These are phyloP conservation scores for Fusarium domesticum DNA, from an alignment of 2,329 filamentous ascomycete species.

Conservation along the genomic window DNA sequence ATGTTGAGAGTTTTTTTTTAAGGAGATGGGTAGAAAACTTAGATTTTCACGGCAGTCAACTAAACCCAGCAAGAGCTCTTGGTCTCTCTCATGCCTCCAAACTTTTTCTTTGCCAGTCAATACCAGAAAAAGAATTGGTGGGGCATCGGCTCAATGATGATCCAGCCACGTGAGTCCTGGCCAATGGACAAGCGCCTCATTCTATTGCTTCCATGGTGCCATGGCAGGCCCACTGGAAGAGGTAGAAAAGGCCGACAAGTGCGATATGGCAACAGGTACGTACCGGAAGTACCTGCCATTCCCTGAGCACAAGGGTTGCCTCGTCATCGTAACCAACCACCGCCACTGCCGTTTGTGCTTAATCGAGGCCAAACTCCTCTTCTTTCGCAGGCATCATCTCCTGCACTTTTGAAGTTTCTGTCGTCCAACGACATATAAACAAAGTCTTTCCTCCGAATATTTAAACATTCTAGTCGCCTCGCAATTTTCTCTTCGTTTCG, in stretches of 20 bases:
- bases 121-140: background rate
- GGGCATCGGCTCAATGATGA: background rate
- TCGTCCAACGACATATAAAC: constrained; percentile 4
- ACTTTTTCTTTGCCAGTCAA: background rate
- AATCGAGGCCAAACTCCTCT: constrained; percentile 13
- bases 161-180: background rate
- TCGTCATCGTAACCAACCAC: constrained; percentile 30
- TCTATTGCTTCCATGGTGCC: too few relatives aligned
- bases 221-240: too few relatives aligned
- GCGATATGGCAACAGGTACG: background rate
- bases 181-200: background rate
- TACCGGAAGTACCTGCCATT: constrained; percentile 8
- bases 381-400: constrained; percentile 6
- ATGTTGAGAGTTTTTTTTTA: background rate
- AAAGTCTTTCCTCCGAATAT: too few relatives aligned
- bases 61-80: background rate
- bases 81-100: background rate
- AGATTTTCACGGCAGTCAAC: background rate
- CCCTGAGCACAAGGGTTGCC: background rate
- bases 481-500: too few relatives aligned
- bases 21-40: background rate
- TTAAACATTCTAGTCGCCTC: too few relatives aligned
- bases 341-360: constrained; percentile 17
- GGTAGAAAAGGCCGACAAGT: too few relatives aligned
- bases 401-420: too few relatives aligned